These are phyloP conservation scores for Austroboletus eburneus DNA, from an alignment of 768 basidiomycete species.

Conservation along the genomic window DNA sequence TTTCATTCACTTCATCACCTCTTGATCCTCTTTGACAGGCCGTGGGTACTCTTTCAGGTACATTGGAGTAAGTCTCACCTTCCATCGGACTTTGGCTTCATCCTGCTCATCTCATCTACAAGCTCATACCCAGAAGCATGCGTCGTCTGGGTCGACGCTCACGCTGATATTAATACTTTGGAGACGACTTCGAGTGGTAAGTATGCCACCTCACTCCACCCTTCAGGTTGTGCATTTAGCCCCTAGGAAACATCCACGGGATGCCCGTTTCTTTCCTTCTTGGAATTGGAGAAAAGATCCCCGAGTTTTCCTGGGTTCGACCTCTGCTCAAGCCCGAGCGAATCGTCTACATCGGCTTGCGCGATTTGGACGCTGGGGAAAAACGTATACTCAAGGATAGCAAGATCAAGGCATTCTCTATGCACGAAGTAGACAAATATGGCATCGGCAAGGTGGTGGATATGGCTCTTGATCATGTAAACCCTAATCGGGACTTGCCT, in stretches of 20 bases:
- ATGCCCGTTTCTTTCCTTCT: constrained; percentile 95
- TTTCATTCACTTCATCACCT: constrained; percentile 4
- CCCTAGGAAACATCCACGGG: constrained; percentile 88
- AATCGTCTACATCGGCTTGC: constrained; percentile 94
- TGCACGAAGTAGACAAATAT: constrained; percentile 86
- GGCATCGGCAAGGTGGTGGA: constrained; percentile 95
- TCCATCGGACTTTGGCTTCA: not conserved
- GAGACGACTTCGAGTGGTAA: constrained; percentile 73
- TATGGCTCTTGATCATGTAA: constrained; percentile 94
- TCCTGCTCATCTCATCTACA: constrained; percentile 5
- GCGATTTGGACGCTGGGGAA: constrained; percentile 88
- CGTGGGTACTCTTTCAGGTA: constrained; percentile 94
- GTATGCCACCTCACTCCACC: constrained; percentile 8
- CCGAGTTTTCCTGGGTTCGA: constrained; percentile 56
- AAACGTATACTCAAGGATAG: constrained; percentile 79
- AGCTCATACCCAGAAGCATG: constrained; percentile 77
- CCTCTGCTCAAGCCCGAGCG: constrained; percentile 65
- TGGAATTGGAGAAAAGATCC: constrained; percentile 39
- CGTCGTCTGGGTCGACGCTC: constrained; percentile 96
- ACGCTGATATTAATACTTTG: constrained; percentile 93
- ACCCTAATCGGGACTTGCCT: constrained; percentile 75
- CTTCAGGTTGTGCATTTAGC: not conserved
- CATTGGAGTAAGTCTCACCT: constrained; percentile 53
- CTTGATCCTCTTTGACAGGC: constrained; percentile 39
- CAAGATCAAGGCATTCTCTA: constrained; percentile 82